Base-by-base conservation (phyloP, 2,329 filamentous ascomycete genomes). In the Sporothrix phasma region DNA sequence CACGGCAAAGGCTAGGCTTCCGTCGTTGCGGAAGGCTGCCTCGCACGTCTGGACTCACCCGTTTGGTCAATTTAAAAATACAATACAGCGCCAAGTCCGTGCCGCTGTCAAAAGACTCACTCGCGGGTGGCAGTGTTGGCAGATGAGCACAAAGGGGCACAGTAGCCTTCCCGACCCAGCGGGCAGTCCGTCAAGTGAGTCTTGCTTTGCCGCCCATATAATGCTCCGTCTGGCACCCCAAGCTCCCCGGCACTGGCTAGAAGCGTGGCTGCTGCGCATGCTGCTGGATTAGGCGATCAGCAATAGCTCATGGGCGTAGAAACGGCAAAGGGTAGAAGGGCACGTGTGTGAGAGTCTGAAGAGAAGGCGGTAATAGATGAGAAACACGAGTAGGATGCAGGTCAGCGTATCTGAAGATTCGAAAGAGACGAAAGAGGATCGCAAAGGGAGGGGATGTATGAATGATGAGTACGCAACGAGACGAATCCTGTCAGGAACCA, bases 121-220 rank as follows among this genome's bases (percentile, higher is more conserved):
- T 66, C 7, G 65, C n/a, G n/a, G n/a, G n/a, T 88, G 66, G 86
- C 84, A 26, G 90, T 81, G 69, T 90, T 87, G 0, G 85, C 85
- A 1, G 87, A 87, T 0, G 84, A 88, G 73, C 89, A 90, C 0
- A 88, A 72, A 17, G 90, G 70, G 1, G 47, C 58, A 24, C 51
- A 77, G 0, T 77, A 81, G 26, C 31, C 47, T 1, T 4, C 3
- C 10, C 54, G 74, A 0, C 84, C 85, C 54, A 89, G 74, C 13
- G 82, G 77, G 65, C 89, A 90, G 68, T 90, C 85, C 0, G 81
- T 84, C 3, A 89, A 81, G 69, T 87, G 84, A 47, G 88, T 80
- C 73, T 84, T 89, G 0, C 86, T 87, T 70, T 90, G 87, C 24
- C 87, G 77, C 0, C 87, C 83, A 45, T 80, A 79, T 4, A 90